phyloP scores from a whole-genome alignment of 2,329 filamentous ascomycete genomes.

The Alternaria rosae region DNA sequence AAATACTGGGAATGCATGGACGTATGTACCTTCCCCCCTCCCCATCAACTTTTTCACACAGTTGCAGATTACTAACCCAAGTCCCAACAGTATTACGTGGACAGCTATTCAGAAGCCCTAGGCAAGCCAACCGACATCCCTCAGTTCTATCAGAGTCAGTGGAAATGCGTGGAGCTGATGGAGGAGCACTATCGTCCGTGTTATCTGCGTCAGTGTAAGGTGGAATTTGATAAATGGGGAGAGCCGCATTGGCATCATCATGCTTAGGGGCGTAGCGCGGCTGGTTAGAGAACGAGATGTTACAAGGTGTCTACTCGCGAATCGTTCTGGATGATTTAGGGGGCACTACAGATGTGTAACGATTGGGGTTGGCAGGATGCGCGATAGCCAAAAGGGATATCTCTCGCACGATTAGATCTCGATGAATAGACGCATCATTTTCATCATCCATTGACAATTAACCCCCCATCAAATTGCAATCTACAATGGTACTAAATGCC shows the following conservation, averaged over 20 bases:
- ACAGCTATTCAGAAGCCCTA: neutral
- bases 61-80: neutral
- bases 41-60: neutral
- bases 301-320: neutral
- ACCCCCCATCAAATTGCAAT: neutral
- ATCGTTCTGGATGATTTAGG: neutral
- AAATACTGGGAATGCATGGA: neutral
- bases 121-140: neutral
- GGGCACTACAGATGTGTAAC: neutral
- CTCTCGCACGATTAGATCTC: neutral
- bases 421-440: neutral
- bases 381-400: neutral
- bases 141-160: neutral
- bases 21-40: neutral
- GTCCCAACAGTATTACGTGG: neutral
- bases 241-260: neutral
- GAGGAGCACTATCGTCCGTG: neutral
- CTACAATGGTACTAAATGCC: neutral
- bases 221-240: neutral
- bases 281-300: neutral
- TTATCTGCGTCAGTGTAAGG: neutral
- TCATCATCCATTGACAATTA: neutral
- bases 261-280: neutral
- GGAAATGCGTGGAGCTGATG: neutral
- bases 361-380: neutral